A percentile compares a stretch with the other conserved stretches of the same genome.
Evolutionary conservation across 2,329 filamentous ascomycete species (phyloP).

Genomic region (Thermothelomyces thermophilus): DNA sequence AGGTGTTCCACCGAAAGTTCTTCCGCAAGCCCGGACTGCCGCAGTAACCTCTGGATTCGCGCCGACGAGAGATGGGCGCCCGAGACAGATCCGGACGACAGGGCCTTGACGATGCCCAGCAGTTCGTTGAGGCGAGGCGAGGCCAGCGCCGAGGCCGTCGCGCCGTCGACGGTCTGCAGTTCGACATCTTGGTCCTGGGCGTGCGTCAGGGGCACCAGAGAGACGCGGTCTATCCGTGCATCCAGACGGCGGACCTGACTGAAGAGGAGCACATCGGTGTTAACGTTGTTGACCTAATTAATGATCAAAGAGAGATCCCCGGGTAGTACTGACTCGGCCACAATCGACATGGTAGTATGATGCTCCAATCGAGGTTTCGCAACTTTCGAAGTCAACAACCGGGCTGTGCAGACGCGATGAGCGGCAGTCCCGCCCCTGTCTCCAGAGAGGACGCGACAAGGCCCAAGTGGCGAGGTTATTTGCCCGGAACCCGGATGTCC

Average conservation of each 20-base stretch:
- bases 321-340: conserved; percentile 36
- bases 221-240: conserved; percentile 58
- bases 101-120: conserved; percentile 59
- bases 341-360: conserved; percentile 36
- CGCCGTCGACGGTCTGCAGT: conserved; percentile 21
- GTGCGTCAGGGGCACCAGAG: conserved; percentile 36
- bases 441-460: conserved; percentile 18
- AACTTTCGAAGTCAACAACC: conserved; percentile 10
- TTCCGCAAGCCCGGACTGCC: conserved; percentile 50
- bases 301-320: background rate
- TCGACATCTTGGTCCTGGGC: conserved; percentile 37
- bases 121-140: conserved; percentile 55
- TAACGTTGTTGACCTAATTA: conserved; percentile 14
- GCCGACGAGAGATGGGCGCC: conserved; percentile 53
- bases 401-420: conserved; percentile 4
- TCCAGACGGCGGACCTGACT: conserved; percentile 59
- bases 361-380: conserved; percentile 15
- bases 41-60: conserved; percentile 56
- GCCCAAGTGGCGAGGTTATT: conserved; percentile 22
- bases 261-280: conserved; percentile 19
- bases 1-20: conserved; percentile 21
- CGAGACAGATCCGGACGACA: conserved; percentile 64
- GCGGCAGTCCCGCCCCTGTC: background rate
- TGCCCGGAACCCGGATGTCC: background rate
- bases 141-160: conserved; percentile 37